phyloP scores from a whole-genome alignment of 2,329 filamentous ascomycete genomes.

The Penicillium nordicum region DNA sequence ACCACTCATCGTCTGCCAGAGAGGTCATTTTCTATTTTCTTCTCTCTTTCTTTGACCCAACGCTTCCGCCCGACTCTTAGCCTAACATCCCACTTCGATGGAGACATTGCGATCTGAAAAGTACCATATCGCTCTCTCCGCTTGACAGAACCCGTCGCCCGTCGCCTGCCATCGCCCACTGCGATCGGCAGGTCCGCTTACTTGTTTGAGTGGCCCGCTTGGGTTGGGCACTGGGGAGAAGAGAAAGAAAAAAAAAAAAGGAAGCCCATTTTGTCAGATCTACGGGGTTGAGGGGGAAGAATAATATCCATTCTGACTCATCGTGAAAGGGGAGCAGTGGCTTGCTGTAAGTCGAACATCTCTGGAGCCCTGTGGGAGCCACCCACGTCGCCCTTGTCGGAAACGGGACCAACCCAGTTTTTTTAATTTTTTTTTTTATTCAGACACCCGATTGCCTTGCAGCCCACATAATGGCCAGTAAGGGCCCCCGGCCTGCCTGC shows the following conservation, averaged over 20 bases:
- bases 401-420: conserved; percentile 24
- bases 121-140: conserved; percentile 25
- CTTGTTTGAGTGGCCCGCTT: conserved; percentile 18
- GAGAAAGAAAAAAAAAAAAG: conserved; percentile 3
- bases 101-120: conserved; percentile 33
- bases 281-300: conserved; percentile 12
- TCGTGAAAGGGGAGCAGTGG: conserved; percentile 13
- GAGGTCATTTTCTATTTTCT: conserved; percentile 4
- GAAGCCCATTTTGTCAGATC: background rate
- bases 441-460: conserved; percentile 24
- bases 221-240: conserved; percentile 16
- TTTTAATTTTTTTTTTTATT: conserved; percentile 16
- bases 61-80: conserved; percentile 17
- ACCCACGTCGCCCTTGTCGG: conserved; percentile 15
- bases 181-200: conserved; percentile 30
- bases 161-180: conserved; percentile 26
- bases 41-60: conserved; percentile 10
- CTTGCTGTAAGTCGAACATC: conserved; percentile 22
- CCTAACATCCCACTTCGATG: conserved; percentile 31
- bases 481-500: conserved; percentile 42
- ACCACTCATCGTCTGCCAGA: conserved; percentile 19
- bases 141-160: conserved; percentile 28
- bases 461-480: conserved; percentile 37
- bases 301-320: conserved; percentile 15
- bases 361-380: conserved; percentile 15